phyloP scores from a whole-genome alignment of 2,329 filamentous ascomycete genomes.

The Ampelomyces quisqualis region DNA sequence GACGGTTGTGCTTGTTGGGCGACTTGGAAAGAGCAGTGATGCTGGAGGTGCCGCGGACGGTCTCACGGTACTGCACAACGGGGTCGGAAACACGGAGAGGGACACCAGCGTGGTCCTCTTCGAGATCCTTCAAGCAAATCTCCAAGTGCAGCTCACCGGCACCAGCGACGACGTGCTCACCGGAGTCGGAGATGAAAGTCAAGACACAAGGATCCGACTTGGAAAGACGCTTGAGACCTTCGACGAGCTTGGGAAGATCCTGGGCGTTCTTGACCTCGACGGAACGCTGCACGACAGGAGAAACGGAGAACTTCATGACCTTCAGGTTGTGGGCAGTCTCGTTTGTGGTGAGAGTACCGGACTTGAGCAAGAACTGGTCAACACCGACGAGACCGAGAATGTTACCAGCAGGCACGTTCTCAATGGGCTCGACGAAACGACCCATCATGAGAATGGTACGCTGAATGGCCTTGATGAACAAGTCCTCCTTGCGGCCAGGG shows the following conservation, averaged over 20 bases:
- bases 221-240: constrained; percentile 99
- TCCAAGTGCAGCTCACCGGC: constrained; percentile 99
- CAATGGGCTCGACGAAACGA: constrained; percentile 97
- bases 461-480: constrained; percentile 99
- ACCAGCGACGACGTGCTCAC: constrained; percentile 98
- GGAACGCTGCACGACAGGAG: constrained; percentile 95
- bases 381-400: constrained; percentile 99
- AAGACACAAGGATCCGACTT: constrained; percentile 99
- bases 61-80: constrained; percentile 98
- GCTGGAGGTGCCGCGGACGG: constrained; percentile 78
- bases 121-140: constrained; percentile 99
- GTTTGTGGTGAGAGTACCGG: constrained; percentile 95
- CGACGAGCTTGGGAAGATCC: constrained; percentile 98
- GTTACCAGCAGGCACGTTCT: constrained; percentile 99
- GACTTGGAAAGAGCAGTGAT: constrained; percentile 99
- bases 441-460: constrained; percentile 99
- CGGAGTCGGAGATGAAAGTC: constrained; percentile 83
- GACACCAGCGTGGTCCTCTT: constrained; percentile 98
- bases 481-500: constrained; percentile 97
- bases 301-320: constrained; percentile 99
- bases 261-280: constrained; percentile 99
- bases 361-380: constrained; percentile 99
- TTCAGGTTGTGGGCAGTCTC: constrained; percentile 99
- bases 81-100: constrained; percentile 97
- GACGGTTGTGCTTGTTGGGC: constrained; percentile 99